Evolutionary conservation across 257 asterid genomes (phyloP).

Genomic region (Jasminum sambac): DNA sequence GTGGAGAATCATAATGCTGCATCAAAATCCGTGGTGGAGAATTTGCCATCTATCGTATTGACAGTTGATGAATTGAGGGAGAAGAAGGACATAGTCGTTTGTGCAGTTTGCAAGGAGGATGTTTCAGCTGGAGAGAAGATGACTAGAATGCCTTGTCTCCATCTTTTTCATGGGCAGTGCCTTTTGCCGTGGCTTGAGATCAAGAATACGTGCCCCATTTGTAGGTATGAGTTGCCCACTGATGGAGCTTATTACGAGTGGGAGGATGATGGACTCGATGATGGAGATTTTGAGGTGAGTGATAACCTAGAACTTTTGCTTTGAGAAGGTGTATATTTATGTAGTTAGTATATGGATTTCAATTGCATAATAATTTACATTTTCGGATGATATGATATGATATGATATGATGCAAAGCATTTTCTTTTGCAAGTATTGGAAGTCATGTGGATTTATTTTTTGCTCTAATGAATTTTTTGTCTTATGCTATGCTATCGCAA

Average conservation of each 20-base stretch:
- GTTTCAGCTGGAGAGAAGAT: constrained; percentile 54
- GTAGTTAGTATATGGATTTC: constrained; percentile 28
- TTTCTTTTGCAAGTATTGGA: constrained; percentile 10
- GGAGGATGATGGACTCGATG: constrained; percentile 33
- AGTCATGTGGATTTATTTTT: constrained; percentile 30
- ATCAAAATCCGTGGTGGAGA: constrained; percentile 65
- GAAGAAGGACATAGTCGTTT: constrained; percentile 32
- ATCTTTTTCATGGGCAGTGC: constrained; percentile 74
- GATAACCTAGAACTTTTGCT: constrained; percentile 50
- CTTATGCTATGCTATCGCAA: constrained; percentile 11
- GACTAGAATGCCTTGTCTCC: constrained; percentile 72
- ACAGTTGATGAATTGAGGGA: constrained; percentile 44
- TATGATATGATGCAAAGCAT: too few relatives aligned
- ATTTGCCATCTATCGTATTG: constrained; percentile 51
- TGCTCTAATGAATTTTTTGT: constrained; percentile 29
- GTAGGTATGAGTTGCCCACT: constrained; percentile 85
- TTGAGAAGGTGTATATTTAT: constrained; percentile 31
- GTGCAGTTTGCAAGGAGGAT: constrained; percentile 96
- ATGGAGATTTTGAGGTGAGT: constrained; percentile 47
- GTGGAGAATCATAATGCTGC: constrained; percentile 75
- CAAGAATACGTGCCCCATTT: constrained; percentile 86
- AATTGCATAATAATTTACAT: constrained; percentile 15
- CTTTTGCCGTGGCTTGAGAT: constrained; percentile 78
- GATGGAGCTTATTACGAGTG: constrained; percentile 83
- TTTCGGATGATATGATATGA: neutral